Evolutionary conservation across 2,329 filamentous ascomycete genomes (phyloP).

Genomic region (Truncatella angustata): DNA sequence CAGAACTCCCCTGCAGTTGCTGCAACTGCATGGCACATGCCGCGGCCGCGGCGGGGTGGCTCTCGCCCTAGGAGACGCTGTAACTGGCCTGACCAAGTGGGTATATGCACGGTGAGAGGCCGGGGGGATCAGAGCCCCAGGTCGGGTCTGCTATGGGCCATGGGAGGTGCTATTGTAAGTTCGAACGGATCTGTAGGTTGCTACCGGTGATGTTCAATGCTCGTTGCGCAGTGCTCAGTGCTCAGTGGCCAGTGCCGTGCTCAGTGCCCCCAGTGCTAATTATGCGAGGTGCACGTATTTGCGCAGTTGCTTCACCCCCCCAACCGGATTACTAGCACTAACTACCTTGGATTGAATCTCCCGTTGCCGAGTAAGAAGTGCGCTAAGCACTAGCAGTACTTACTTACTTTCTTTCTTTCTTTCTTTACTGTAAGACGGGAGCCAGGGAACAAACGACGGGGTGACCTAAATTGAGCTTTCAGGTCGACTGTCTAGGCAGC

Average conservation of each 20-base stretch:
- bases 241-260: too few relatives aligned
- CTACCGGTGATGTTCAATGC: too few relatives aligned
- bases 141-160: too few relatives aligned
- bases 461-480: too few relatives aligned
- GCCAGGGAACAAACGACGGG: background rate
- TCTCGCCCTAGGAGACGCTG: constrained; percentile 19
- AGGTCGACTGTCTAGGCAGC: too few relatives aligned
- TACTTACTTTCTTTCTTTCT: too few relatives aligned
- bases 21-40: constrained; percentile 14
- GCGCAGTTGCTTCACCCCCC: background rate
- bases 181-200: too few relatives aligned
- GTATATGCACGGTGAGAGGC: background rate
- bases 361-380: constrained; percentile 9
- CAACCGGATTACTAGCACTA: too few relatives aligned
- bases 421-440: too few relatives aligned
- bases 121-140: background rate
- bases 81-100: constrained; percentile 8
- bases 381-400: background rate
- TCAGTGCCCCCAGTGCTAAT: background rate
- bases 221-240: too few relatives aligned
- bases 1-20: constrained; percentile 12
- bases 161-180: too few relatives aligned
- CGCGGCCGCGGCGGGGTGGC: constrained; percentile 11
- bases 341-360: too few relatives aligned
- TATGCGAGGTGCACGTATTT: background rate